phyloP scores from a whole-genome alignment of 176 grass and related monocot genomes.

The Otatea glauca region DNA sequence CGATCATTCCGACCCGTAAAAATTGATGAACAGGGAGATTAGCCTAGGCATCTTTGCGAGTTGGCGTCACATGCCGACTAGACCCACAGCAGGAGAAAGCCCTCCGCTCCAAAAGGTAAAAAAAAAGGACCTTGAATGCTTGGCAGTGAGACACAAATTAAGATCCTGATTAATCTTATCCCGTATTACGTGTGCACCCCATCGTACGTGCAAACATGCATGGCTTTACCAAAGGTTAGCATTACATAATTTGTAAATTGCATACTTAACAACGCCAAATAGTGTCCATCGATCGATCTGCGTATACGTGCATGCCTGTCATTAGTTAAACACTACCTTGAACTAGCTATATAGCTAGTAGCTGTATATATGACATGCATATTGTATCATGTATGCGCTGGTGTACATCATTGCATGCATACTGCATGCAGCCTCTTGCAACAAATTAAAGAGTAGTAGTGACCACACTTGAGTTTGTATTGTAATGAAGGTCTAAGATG shows the following conservation, averaged over 20 bases:
- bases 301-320: neutral
- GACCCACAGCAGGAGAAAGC: conserved; percentile 41
- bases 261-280: neutral
- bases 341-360: neutral
- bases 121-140: conserved; percentile 27
- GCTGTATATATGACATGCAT: neutral
- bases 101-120: conserved; percentile 21
- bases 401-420: neutral
- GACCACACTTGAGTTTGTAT: conserved; percentile 10
- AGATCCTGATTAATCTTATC: neutral
- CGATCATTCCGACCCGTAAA: neutral
- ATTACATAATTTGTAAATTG: neutral
- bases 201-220: conserved; percentile 2
- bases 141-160: neutral
- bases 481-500: neutral
- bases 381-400: neutral
- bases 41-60: conserved; percentile 40
- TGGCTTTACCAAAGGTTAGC: conserved; percentile 18
- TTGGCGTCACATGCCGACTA: conserved; percentile 50
- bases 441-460: neutral
- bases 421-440: neutral
- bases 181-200: neutral
- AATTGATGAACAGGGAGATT: neutral
- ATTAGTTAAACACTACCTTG: neutral
- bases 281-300: neutral